These are phyloP conservation scores for Phytophthora macrochlamydospora DNA, from an alignment of 352 stramenopile species.

Conservation along the genomic window DNA sequence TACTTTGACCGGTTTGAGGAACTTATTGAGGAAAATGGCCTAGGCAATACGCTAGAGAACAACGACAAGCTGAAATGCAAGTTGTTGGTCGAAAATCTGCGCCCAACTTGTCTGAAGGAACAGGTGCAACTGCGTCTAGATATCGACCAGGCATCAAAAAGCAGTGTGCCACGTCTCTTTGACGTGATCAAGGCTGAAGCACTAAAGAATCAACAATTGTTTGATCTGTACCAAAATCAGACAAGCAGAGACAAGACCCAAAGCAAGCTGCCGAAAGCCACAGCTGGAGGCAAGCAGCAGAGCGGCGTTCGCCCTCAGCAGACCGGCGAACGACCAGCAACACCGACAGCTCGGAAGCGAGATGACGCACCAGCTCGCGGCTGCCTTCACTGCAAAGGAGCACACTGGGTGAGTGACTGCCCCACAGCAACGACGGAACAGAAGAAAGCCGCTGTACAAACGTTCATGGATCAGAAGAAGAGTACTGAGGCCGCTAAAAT, in stretches of 20 bases:
- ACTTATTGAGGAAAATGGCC: not conserved
- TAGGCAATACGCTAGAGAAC: not conserved
- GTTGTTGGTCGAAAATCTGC: conserved; percentile 6
- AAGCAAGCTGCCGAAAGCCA: not conserved
- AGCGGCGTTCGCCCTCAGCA: too few relatives aligned
- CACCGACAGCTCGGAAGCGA: too few relatives aligned
- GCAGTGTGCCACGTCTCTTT: not conserved
- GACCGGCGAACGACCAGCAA: too few relatives aligned
- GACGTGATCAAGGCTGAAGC: conserved; percentile 5
- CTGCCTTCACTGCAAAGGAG: not conserved
- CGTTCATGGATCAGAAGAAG: not conserved
- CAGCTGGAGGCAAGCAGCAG: not conserved
- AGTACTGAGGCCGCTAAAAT: not conserved
- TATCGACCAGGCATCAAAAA: conserved; percentile 5
- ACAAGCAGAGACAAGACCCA: not conserved
- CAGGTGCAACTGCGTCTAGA: conserved; percentile 4
- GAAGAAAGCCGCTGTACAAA: not conserved
- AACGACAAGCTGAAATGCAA: conserved; percentile 8
- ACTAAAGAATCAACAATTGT: not conserved
- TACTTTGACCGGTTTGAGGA: not conserved
- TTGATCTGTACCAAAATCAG: conserved; percentile 2
- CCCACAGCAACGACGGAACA: not conserved
- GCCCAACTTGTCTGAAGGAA: not conserved
- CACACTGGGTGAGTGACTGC: conserved; percentile 6
- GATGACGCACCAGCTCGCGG: too few relatives aligned